These are phyloP conservation scores for Lepidopterella palustris DNA, from an alignment of 495 filamentous ascomycete species.

Conservation along the genomic window DNA sequence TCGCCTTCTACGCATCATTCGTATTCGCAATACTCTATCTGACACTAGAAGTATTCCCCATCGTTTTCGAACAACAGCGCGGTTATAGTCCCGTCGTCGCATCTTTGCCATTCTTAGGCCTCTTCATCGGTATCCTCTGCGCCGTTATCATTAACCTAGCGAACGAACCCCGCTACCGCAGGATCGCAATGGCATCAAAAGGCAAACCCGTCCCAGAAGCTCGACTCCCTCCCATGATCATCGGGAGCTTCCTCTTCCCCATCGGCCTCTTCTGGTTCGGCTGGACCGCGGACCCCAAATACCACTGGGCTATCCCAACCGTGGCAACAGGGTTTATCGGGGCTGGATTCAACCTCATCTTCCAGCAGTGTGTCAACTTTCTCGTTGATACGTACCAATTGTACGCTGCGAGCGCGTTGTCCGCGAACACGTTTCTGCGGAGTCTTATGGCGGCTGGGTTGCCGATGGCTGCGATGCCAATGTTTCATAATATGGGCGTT, in stretches of 20 bases:
- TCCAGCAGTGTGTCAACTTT: constrained; percentile 40
- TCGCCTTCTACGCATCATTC: constrained; percentile 47
- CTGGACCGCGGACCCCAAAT: constrained; percentile 10
- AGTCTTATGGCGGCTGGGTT: constrained; percentile 36
- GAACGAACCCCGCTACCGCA: constrained; percentile 28
- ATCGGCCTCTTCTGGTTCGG: constrained; percentile 15
- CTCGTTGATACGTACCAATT: constrained; percentile 35
- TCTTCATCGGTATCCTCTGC: constrained; percentile 23
- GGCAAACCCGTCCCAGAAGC: constrained; percentile 14
- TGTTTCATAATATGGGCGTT: constrained; percentile 34
- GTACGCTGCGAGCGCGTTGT: constrained; percentile 36
- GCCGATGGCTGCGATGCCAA: constrained; percentile 35
- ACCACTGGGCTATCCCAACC: constrained; percentile 13
- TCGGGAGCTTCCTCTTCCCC: constrained; percentile 9
- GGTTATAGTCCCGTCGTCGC: constrained; percentile 1
- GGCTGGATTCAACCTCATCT: constrained; percentile 37
- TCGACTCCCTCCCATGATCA: constrained; percentile 7
- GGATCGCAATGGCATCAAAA: constrained; percentile 14
- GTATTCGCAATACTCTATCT: constrained; percentile 11
- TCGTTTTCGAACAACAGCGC: constrained; percentile 8
- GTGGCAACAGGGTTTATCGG: constrained; percentile 30
- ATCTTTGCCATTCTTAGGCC: constrained; percentile 9
- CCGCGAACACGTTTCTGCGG: constrained; percentile 38
- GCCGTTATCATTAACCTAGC: constrained; percentile 26
- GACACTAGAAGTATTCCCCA: constrained; percentile 9